Evolutionary conservation across 306 rosid species (phyloP).

Genomic region (Prunus padus): DNA sequence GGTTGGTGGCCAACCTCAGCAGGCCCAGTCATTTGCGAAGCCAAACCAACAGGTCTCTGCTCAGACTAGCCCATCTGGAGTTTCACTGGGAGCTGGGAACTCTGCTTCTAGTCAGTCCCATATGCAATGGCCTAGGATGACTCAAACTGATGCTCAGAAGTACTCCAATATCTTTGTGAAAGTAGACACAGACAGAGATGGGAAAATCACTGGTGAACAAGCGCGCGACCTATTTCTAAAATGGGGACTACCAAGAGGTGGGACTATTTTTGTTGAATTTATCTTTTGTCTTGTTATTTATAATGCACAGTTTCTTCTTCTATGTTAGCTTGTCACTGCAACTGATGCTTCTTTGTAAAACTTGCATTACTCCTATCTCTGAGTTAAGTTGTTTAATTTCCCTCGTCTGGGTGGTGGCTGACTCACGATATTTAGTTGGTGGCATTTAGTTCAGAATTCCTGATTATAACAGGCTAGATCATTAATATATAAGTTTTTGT

Average conservation of each 20-base stretch:
- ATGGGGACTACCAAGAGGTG: conserved; percentile 97
- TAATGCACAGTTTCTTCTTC: not conserved
- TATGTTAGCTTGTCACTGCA: not conserved
- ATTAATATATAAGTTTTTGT: not conserved
- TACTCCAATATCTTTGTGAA: conserved; percentile 82
- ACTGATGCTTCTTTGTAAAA: not conserved
- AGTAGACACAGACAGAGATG: conserved; percentile 96
- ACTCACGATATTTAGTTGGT: not conserved
- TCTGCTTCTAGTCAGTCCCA: conserved; percentile 65
- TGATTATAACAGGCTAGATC: not conserved
- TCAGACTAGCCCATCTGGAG: conserved; percentile 48
- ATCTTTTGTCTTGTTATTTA: not conserved
- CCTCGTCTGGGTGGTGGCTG: not conserved
- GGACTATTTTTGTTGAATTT: conserved; percentile 21
- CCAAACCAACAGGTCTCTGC: conserved; percentile 48
- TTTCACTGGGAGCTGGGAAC: conserved; percentile 43
- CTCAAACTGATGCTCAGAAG: conserved; percentile 78
- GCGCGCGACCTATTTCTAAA: conserved; percentile 89
- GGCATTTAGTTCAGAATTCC: not conserved
- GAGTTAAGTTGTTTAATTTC: conserved; percentile 2
- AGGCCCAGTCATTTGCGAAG: conserved; percentile 42
- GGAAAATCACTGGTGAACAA: conserved; percentile 92
- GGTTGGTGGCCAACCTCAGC: conserved; percentile 51
- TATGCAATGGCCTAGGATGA: conserved; percentile 85
- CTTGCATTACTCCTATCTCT: not conserved